Evolutionary conservation across 768 basidiomycete species (phyloP).

Genomic region (Harrya chromipes): DNA sequence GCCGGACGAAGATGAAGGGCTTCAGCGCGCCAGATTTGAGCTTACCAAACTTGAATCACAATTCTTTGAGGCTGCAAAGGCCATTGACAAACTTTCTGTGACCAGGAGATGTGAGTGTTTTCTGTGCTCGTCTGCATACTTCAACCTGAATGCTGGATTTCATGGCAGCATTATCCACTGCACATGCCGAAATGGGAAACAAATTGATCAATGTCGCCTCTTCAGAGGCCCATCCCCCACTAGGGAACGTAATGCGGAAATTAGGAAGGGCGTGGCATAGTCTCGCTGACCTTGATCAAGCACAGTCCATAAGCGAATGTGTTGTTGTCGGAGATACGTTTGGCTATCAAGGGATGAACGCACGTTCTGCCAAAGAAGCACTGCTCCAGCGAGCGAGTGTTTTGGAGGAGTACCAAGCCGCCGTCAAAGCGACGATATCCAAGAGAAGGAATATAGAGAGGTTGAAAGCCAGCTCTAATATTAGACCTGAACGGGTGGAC

Average conservation of each 20-base stretch:
- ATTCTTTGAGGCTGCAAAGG: slow-evolving; percentile 90
- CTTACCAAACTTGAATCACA: slow-evolving; percentile 88
- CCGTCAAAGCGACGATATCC: slow-evolving; percentile 89
- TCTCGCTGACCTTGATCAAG: slow-evolving; percentile 83
- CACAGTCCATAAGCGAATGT: slow-evolving; percentile 91
- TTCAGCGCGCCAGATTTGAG: slow-evolving; percentile 87
- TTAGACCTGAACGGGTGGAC: slow-evolving; percentile 81
- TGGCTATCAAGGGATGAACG: slow-evolving; percentile 95
- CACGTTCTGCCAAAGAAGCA: slow-evolving; percentile 95
- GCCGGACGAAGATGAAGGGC: slow-evolving; percentile 92
- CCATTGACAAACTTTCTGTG: slow-evolving; percentile 81
- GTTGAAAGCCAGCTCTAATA: slow-evolving; percentile 80
- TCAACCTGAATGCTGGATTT: background rate
- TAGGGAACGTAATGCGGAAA: slow-evolving; percentile 82
- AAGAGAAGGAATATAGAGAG: slow-evolving; percentile 91
- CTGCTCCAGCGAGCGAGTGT: slow-evolving; percentile 85
- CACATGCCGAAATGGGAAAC: slow-evolving; percentile 90
- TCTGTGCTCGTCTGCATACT: background rate
- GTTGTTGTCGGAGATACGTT: slow-evolving; percentile 95
- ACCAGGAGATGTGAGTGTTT: slow-evolving; percentile 65
- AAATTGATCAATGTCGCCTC: slow-evolving; percentile 87
- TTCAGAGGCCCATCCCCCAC: slow-evolving; percentile 81
- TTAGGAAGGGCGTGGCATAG: slow-evolving; percentile 86
- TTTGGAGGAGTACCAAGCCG: slow-evolving; percentile 90
- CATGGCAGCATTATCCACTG: slow-evolving; percentile 63